Conservation (phyloP, 2,329 filamentous ascomycete species). For the Penicillium sp. region DNA sequence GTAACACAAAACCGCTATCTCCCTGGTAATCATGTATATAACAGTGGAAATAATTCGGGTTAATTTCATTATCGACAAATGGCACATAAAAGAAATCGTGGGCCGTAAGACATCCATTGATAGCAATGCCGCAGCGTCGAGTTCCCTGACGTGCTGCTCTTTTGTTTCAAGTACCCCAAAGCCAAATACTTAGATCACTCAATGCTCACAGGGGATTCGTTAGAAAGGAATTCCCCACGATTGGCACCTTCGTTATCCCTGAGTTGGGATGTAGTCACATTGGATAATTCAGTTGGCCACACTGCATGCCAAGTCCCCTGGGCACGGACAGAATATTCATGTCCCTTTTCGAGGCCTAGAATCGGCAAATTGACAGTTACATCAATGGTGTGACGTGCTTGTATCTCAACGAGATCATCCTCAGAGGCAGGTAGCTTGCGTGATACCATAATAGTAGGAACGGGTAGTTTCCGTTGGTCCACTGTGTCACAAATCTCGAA, state of each 20-base stretch:
- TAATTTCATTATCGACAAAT: neutral
- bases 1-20: neutral
- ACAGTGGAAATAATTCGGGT: neutral
- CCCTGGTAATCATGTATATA: neutral
- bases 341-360: constrained; percentile 29
- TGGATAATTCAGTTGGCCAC: constrained; percentile 28
- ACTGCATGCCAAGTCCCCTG: constrained; percentile 40
- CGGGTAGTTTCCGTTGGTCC: constrained; percentile 20
- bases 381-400: constrained; percentile 24
- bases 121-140: too few species aligned
- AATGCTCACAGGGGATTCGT: constrained; percentile 21
- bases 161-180: too few species aligned
- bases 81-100: neutral
- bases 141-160: too few species aligned
- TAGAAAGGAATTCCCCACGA: constrained; percentile 30
- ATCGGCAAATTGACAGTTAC: constrained; percentile 28
- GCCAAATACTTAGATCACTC: neutral
- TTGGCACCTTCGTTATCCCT: constrained; percentile 18
- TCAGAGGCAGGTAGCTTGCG: constrained; percentile 33
- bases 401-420: constrained; percentile 36
- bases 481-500: constrained; percentile 31
- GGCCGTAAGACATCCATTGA: too few species aligned
- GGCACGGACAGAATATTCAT: constrained; percentile 34
- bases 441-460: constrained; percentile 36
- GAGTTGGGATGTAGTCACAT: constrained; percentile 28